Base-by-base conservation (phyloP, 768 basidiomycete genomes). In the Boletus sp. region DNA sequence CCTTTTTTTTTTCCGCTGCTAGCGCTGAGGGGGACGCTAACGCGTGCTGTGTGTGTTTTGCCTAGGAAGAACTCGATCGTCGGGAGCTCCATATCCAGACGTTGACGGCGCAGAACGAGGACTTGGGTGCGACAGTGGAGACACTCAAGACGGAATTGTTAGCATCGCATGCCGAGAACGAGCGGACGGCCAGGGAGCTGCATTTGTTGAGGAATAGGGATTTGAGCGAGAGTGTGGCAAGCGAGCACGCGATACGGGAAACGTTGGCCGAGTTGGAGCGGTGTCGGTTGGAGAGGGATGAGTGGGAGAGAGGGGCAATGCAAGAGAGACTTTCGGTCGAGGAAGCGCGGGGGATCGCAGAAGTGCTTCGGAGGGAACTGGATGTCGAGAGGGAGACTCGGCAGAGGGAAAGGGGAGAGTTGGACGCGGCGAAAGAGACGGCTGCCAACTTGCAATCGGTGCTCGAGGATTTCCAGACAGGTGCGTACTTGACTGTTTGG, bases 21-120 rank as follows among this genome's bases (percentile, higher is more conserved):
- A 32, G 15, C 39, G 17, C n/a, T 11, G n/a, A 14, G 5, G 27
- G 5, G 37, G 7, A 21, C 37, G 25, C 51, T 32, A 27, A 40
- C 44, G 13, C 35, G 19, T n/a, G 11, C 29, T 21, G 13, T 34
- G 8, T 48, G 23, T 19, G 35, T 32, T 19, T 7, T 61, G 65
- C 61, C 51, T 76, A 99, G 96, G 97, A 98, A 84, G 97, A 98
- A 79, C 87, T 99, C 40, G 97, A 98, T 78, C 81, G 93, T 58
- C 80, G 92, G 57, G 94, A 94, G 67, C 86, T 90, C 61, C 79
- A 87, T 34, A 81, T 97, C 33, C 88, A 89, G 54, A 83, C 86
- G 55, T 74, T 99, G 27, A 85, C 82, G 2, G 82, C 80, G 3
- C 85, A 93, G 65, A 90, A 87, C 65, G 87, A 90, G 7, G 86